Conservation (phyloP, 192 early-diverging fungal genomes). For the Coemansia aciculifera region DNA sequence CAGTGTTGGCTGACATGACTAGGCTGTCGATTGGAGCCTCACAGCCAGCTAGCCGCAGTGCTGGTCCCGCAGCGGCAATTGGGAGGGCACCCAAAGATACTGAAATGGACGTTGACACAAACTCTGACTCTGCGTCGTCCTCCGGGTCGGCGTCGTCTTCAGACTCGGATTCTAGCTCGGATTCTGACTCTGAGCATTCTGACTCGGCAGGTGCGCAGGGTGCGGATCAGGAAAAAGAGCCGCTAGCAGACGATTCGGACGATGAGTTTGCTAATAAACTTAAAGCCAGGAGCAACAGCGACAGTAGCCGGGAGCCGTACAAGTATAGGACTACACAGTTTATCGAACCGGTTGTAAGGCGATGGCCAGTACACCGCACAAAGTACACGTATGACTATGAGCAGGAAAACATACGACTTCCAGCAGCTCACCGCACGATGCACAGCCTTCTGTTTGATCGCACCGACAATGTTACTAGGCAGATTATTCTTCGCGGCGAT, state of each 20-base stretch:
- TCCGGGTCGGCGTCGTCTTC: not conserved
- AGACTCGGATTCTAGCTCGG: not conserved
- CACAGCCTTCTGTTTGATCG: conserved; percentile 14
- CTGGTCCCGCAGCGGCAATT: not conserved
- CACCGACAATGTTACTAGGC: conserved; percentile 16
- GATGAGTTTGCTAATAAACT: not conserved
- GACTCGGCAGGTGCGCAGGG: not conserved
- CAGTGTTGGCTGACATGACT: not conserved
- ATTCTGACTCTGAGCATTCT: not conserved
- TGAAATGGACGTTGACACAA: not conserved
- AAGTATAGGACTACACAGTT: not conserved
- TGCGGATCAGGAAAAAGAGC: not conserved
- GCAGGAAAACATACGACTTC: not conserved
- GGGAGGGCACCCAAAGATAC: not conserved
- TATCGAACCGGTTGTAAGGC: not conserved
- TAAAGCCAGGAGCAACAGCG: not conserved
- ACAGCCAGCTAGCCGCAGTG: not conserved
- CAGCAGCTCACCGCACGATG: conserved; percentile 26
- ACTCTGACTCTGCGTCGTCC: not conserved
- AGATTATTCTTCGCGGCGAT: conserved; percentile 26
- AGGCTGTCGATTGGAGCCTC: conserved; percentile 1
- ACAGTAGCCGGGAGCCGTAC: not conserved
- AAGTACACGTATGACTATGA: conserved; percentile 6
- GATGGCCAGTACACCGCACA: conserved; percentile 8
- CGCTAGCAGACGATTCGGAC: not conserved